phyloP scores from a whole-genome alignment of 805 yeast species.

The Candida verbasci region DNA sequence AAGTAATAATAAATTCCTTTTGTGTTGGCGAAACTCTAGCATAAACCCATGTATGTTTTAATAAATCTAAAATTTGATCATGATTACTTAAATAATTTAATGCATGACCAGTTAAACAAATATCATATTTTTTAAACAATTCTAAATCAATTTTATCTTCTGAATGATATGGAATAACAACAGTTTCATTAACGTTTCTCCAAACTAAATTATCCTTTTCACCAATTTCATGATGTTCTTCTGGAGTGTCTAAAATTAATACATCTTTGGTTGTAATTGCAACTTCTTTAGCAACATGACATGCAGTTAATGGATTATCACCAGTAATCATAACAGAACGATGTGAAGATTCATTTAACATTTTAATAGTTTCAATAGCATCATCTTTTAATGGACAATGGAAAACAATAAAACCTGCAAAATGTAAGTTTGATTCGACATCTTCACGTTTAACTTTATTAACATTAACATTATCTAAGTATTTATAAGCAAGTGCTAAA shows the following conservation, averaged over 20 bases:
- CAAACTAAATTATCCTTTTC: constrained; percentile 61
- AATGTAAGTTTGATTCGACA: constrained; percentile 68
- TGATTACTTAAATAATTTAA: constrained; percentile 62
- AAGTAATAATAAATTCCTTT: constrained; percentile 83
- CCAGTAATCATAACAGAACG: constrained; percentile 98
- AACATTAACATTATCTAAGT: constrained; percentile 50
- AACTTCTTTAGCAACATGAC: constrained; percentile 94
- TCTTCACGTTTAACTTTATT: constrained; percentile 64
- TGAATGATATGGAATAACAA: constrained; percentile 62
- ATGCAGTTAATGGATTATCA: constrained; percentile 97
- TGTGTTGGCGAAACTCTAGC: constrained; percentile 97
- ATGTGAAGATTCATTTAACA: constrained; percentile 93
- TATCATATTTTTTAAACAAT: constrained; percentile 65
- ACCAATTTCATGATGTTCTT: constrained; percentile 51
- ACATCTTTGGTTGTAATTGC: constrained; percentile 80
- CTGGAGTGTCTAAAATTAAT: constrained; percentile 82
- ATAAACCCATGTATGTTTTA: constrained; percentile 92
- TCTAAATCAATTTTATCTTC: constrained; percentile 50
- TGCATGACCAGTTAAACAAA: constrained; percentile 93
- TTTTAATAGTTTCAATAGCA: constrained; percentile 83
- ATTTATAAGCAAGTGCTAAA: constrained; percentile 87
- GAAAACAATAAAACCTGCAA: constrained; percentile 94
- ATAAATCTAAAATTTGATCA: constrained; percentile 62
- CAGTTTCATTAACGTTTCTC: constrained; percentile 80
- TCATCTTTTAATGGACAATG: constrained; percentile 95